A percentile compares a stretch with the other conserved stretches of the same genome.
Evolutionary conservation across 768 basidiomycete genomes (phyloP).

Genomic region (Rhodocollybia butyracea): DNA sequence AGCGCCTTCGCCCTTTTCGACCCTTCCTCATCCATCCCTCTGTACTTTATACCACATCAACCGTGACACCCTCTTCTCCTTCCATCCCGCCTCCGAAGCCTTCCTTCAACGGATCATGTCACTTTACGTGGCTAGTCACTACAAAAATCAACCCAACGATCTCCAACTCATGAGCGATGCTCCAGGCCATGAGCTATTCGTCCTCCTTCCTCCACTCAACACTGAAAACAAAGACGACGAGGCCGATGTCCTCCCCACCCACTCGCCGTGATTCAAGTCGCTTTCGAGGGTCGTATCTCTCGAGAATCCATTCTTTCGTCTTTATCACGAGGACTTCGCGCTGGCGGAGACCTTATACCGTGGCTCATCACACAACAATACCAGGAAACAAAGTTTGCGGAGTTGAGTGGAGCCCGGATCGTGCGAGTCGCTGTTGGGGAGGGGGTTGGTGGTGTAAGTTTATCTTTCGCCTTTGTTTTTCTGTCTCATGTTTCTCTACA

Average conservation of each 20-base stretch:
- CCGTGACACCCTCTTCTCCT: constrained; percentile 94
- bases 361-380: constrained; percentile 95
- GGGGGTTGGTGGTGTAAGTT: constrained; percentile 82
- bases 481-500: not conserved
- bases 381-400: constrained; percentile 92
- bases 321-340: constrained; percentile 75
- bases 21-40: constrained; percentile 91
- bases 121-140: constrained; percentile 94
- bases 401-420: constrained; percentile 85
- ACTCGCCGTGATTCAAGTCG: constrained; percentile 92
- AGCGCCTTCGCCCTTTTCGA: constrained; percentile 46
- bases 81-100: constrained; percentile 94
- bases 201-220: constrained; percentile 88
- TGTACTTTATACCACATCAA: constrained; percentile 97
- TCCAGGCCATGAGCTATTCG: constrained; percentile 95
- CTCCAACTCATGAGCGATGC: constrained; percentile 97
- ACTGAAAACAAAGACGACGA: constrained; percentile 60
- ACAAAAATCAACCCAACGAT: constrained; percentile 99
- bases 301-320: constrained; percentile 84
- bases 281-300: constrained; percentile 91
- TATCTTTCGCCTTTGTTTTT: constrained; percentile 2
- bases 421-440: constrained; percentile 96
- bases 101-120: constrained; percentile 99
- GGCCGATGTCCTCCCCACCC: constrained; percentile 75
- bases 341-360: constrained; percentile 96